phyloP scores from a whole-genome alignment of 148 eudicot species.

The Silene conica region DNA sequence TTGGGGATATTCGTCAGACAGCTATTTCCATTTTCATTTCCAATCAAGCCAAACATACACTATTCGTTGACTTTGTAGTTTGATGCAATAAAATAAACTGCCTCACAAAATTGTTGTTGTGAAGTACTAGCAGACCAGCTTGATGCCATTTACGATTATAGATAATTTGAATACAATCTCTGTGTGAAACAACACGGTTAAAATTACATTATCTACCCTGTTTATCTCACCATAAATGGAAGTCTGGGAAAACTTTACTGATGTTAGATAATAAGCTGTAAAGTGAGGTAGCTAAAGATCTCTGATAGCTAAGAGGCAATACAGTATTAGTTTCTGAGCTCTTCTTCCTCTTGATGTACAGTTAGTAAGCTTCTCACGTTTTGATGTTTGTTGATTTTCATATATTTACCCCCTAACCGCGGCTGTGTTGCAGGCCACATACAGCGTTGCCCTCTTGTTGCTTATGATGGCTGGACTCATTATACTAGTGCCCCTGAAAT shows the following conservation, averaged over 20 bases:
- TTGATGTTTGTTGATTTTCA: not conserved
- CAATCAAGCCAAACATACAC: no score
- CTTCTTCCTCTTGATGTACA: not conserved
- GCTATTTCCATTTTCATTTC: no score
- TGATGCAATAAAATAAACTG: not conserved
- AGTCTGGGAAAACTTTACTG: not conserved
- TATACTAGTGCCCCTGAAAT: slow-evolving; percentile 48
- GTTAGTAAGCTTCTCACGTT: not conserved
- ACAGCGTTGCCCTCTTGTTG: slow-evolving; percentile 45
- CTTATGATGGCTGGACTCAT: slow-evolving; percentile 37
- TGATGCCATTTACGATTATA: not conserved
- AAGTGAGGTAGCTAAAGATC: not conserved
- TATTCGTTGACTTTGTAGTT: no score
- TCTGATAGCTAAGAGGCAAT: not conserved
- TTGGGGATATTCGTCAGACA: not conserved
- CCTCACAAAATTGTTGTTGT: not conserved
- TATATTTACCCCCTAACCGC: not conserved
- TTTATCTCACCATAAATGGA: not conserved
- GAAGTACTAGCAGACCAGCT: not conserved
- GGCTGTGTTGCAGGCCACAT: slow-evolving; percentile 57
- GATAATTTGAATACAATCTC: not conserved
- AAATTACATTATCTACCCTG: not conserved
- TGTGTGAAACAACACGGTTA: not conserved
- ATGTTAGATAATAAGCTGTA: not conserved
- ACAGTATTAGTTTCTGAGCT: not conserved